Base-by-base conservation (phyloP, 2,329 filamentous ascomycete species). In the Pseudogymnoascus sp. region DNA sequence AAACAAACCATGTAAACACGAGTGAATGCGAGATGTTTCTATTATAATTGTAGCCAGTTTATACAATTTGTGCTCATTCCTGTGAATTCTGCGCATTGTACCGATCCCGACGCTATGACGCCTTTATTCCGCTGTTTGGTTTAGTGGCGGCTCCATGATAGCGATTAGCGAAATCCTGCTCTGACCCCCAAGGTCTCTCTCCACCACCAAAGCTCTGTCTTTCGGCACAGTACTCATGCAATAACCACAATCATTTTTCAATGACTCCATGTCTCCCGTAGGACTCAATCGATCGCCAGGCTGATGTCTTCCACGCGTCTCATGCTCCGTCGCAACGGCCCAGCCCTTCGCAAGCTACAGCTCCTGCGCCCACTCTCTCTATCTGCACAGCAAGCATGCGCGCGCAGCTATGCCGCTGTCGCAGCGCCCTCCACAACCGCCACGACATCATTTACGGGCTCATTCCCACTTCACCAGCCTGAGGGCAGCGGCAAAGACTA, bases 371-470 rank as follows among this genome's bases (percentile, higher is more conserved):
- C 57, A 53, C 14, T 38, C 39, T 39, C 8, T 4, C 35, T 20
- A 28, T 22, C 57, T 39, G 37, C 62, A 18, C 33, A 50, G 47
- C 25, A 53, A 30, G 25, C 4, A 28, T 50, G 28, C 47, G 47
- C 47, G 47, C 47, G 28, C 47, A 53, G 6, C 28, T 53, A 53
- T 33, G 47, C 47, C n/a, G 47, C 15, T 28, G 47, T 53, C 47
- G 47, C 28, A n/a, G 9, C 25, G 18, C 47, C 47, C 5, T 14
- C 47, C 5, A 33, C 28, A 33, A 33, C 28, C 6, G 9, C 33
- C 18, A 25, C 36, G 9, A 15, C 33, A 11, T 20, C 57, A 25
- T 80, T 81, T 69, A 76, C 73, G 43, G 72, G 75, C 18, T 74
- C 75, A 38, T n/a, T 43, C 30, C 67, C 66, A 12, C 62, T 18